A percentile compares a stretch with the other conserved stretches of the same genome.
Evolutionary conservation across 176 grass and related monocot genomes (phyloP).

Genomic region (Chrysopogon serrulatus): DNA sequence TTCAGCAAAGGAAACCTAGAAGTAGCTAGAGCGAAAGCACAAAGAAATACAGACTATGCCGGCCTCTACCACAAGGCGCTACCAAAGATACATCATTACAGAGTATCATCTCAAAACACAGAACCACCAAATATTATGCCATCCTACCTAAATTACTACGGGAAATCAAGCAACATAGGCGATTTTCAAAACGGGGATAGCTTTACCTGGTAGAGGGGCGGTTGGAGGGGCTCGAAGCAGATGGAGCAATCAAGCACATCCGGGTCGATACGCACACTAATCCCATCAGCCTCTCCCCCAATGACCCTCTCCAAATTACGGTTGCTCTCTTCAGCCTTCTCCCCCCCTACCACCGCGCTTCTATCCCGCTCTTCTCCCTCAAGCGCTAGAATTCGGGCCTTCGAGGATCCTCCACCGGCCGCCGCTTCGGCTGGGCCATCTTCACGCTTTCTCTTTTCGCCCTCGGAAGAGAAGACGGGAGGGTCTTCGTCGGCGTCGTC

Average conservation of each 20-base stretch:
- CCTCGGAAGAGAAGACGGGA: not conserved
- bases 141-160: not conserved
- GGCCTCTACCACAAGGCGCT: not conserved
- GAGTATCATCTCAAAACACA: not conserved
- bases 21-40: too few species aligned
- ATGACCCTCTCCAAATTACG: not conserved
- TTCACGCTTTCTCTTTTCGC: conserved; percentile 27
- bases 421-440: not conserved
- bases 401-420: not conserved
- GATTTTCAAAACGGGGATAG: not conserved
- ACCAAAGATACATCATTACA: not conserved
- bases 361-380: not conserved
- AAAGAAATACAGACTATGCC: not conserved
- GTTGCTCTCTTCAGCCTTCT: not conserved
- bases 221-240: conserved; percentile 60
- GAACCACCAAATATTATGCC: not conserved
- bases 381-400: not conserved
- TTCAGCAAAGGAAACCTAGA: not conserved
- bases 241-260: conserved; percentile 74
- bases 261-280: conserved; percentile 60
- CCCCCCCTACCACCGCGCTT: not conserved
- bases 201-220: conserved; percentile 80
- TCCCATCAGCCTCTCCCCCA: not conserved
- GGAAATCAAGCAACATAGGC: not conserved
- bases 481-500: conserved; percentile 41